Conservation (phyloP, 495 filamentous ascomycete genomes). For the Letharia columbiana region DNA sequence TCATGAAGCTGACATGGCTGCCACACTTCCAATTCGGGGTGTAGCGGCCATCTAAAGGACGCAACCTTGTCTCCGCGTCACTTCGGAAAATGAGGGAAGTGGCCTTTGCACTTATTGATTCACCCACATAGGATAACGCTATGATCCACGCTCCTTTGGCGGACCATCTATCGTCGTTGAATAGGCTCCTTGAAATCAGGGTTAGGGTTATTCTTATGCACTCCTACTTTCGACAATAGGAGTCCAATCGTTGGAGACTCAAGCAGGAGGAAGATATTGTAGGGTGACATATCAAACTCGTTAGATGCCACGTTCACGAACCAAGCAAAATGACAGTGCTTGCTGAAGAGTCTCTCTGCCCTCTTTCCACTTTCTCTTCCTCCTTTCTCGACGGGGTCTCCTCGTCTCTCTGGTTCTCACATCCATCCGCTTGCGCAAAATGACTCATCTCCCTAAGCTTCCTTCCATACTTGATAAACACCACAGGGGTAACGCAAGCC, state of each 20-base stretch:
- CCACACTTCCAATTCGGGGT: neutral
- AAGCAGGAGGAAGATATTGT: neutral
- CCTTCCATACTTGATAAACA: slow-evolving; percentile 1
- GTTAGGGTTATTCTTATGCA: neutral
- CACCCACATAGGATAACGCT: neutral
- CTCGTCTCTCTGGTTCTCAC: slow-evolving; percentile 1
- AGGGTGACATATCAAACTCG: neutral
- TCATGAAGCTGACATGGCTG: neutral
- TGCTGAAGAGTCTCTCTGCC: neutral
- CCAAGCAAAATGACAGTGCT: neutral
- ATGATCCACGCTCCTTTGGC: neutral
- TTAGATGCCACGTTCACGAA: neutral
- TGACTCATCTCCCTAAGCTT: neutral
- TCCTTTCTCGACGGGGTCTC: neutral
- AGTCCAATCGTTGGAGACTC: neutral
- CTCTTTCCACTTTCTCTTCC: neutral
- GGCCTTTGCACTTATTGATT: neutral
- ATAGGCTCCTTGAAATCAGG: neutral
- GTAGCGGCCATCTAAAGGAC: neutral
- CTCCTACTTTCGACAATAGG: neutral
- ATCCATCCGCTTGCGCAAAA: neutral
- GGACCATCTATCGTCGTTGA: neutral
- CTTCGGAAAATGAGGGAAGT: neutral
- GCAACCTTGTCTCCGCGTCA: neutral
- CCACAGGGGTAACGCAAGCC: neutral